A percentile compares a stretch with the other conserved stretches of the same genome.
These are phyloP conservation scores for Talaromyces islandicus DNA, from an alignment of 2,329 filamentous ascomycete genomes.

Conservation along the genomic window DNA sequence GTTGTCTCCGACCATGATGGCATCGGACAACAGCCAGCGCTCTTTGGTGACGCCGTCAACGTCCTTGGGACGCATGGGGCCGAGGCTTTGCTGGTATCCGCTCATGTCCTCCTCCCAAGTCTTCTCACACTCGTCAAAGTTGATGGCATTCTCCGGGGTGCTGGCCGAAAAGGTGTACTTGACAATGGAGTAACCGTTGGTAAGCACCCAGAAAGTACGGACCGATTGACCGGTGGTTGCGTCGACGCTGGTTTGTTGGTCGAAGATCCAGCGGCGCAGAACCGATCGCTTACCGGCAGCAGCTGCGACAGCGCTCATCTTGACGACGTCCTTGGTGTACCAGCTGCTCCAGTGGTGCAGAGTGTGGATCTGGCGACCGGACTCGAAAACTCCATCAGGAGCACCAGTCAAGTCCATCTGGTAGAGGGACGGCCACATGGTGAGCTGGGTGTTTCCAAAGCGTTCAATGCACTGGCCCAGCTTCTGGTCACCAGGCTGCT, in stretches of 20 bases:
- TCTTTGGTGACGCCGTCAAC: slow-evolving; percentile 36
- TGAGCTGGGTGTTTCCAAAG: slow-evolving; percentile 33
- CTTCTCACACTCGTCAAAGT: slow-evolving; percentile 39
- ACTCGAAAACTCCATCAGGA: slow-evolving; percentile 39
- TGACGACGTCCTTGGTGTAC: slow-evolving; percentile 40
- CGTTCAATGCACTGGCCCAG: slow-evolving; percentile 38
- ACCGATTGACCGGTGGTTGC: slow-evolving; percentile 27
- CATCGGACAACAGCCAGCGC: slow-evolving; percentile 34
- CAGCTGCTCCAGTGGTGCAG: slow-evolving; percentile 42
- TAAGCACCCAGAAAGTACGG: slow-evolving; percentile 38
- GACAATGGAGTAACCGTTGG: slow-evolving; percentile 39
- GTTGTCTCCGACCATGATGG: slow-evolving; percentile 35
- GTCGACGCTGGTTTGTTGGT: slow-evolving; percentile 33
- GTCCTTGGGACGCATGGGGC: slow-evolving; percentile 33
- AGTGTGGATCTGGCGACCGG: slow-evolving; percentile 37
- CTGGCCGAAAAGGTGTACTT: slow-evolving; percentile 35
- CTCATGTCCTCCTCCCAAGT: slow-evolving; percentile 39
- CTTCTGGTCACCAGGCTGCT: slow-evolving; percentile 40
- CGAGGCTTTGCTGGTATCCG: slow-evolving; percentile 35
- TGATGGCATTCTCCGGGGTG: slow-evolving; percentile 33
- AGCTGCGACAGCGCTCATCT: slow-evolving; percentile 37
- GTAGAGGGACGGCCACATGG: slow-evolving; percentile 37
- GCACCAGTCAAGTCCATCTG: slow-evolving; percentile 41
- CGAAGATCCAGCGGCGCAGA: slow-evolving; percentile 40
- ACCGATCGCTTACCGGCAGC: slow-evolving; percentile 36